Evolutionary conservation across 2,329 filamentous ascomycete genomes (phyloP).

Genomic region (Emericellopsis cladophorae): DNA sequence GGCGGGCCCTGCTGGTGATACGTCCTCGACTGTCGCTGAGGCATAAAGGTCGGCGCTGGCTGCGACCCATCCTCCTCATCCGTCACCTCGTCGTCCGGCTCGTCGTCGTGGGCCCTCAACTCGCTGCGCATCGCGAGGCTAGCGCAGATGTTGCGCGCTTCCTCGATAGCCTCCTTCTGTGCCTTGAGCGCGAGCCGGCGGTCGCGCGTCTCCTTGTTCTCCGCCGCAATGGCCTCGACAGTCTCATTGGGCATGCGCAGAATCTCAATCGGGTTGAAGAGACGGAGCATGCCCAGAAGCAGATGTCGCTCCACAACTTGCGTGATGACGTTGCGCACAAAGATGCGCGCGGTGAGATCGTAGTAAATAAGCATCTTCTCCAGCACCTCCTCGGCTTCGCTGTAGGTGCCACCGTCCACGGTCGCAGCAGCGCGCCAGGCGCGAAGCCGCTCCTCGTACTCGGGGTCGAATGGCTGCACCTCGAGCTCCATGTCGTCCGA

Average conservation of each 20-base stretch:
- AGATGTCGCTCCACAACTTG: slow-evolving; percentile 39
- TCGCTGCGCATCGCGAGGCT: slow-evolving; percentile 39
- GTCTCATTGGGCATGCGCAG: slow-evolving; percentile 29
- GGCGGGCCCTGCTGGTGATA: background rate
- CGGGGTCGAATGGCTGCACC: slow-evolving; percentile 38
- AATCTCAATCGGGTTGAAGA: slow-evolving; percentile 40
- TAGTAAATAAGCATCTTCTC: slow-evolving; percentile 46
- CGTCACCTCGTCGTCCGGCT: slow-evolving; percentile 16
- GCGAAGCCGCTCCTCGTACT: slow-evolving; percentile 36
- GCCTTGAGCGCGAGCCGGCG: slow-evolving; percentile 31
- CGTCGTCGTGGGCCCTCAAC: slow-evolving; percentile 25
- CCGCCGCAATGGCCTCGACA: slow-evolving; percentile 36
- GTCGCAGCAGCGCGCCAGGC: slow-evolving; percentile 30
- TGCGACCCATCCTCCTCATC: slow-evolving; percentile 17
- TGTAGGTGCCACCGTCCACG: slow-evolving; percentile 30
- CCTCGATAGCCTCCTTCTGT: slow-evolving; percentile 36
- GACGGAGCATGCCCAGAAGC: slow-evolving; percentile 34
- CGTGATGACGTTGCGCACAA: slow-evolving; percentile 38
- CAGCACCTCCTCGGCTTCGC: slow-evolving; percentile 37
- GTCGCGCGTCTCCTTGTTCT: slow-evolving; percentile 39
- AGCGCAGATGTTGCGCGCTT: slow-evolving; percentile 35
- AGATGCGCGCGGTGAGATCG: slow-evolving; percentile 37
- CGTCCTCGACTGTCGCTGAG: background rate
- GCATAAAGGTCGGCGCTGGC: slow-evolving; percentile 4
- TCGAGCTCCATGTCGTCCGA: slow-evolving; percentile 39